A percentile compares a stretch with the other conserved stretches of the same genome.
These are phyloP conservation scores for Myrica gale DNA, from an alignment of 306 rosid genomes.

Conservation along the genomic window DNA sequence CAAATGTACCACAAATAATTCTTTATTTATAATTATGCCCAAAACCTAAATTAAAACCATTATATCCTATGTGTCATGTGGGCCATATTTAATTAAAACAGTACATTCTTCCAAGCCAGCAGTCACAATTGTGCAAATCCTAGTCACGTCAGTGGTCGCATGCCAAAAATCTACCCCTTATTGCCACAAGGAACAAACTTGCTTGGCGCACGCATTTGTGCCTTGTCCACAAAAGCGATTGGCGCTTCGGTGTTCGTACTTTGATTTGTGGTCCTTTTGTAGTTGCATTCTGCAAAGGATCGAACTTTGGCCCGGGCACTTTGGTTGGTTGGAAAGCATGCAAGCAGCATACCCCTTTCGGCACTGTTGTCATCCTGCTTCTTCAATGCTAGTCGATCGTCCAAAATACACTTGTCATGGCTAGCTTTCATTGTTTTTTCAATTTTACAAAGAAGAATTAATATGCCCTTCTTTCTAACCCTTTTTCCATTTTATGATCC, in stretches of 20 bases:
- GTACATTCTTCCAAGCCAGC: constrained; percentile 3
- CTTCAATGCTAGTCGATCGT: neutral
- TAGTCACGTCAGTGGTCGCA: constrained; percentile 28
- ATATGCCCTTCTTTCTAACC: neutral
- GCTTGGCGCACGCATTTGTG: constrained; percentile 27
- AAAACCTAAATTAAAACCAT: too few species aligned
- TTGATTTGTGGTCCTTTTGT: constrained; percentile 7
- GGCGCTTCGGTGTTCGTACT: constrained; percentile 24
- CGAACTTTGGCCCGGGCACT: constrained; percentile 22
- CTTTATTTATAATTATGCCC: too few species aligned
- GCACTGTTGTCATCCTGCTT: neutral
- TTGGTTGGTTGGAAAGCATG: constrained; percentile 28
- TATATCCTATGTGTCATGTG: too few species aligned
- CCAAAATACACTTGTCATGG: neutral
- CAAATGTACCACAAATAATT: too few species aligned
- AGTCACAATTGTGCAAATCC: constrained; percentile 27
- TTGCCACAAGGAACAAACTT: constrained; percentile 15
- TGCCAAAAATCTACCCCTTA: constrained; percentile 11
- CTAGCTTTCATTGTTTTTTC: neutral
- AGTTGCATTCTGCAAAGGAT: neutral
- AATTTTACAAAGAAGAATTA: neutral
- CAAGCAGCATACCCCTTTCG: neutral
- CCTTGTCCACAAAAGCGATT: constrained; percentile 26
- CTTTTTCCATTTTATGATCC: neutral
- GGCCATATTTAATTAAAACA: too few species aligned